phyloP scores from a whole-genome alignment of 2,329 filamentous ascomycete genomes.

The Helotiales sp. region DNA sequence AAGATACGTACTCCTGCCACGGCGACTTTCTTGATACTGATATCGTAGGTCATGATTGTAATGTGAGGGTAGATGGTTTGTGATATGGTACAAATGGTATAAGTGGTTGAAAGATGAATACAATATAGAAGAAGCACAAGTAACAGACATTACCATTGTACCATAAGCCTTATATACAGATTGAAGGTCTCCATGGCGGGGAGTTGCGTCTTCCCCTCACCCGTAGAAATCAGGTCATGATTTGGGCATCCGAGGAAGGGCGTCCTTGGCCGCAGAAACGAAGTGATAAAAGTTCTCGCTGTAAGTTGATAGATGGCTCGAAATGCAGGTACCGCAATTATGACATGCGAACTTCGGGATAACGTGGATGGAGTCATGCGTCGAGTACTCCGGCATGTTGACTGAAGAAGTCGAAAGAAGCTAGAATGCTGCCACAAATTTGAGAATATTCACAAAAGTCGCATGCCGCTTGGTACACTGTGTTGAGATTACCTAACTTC shows the following conservation, averaged over 20 bases:
- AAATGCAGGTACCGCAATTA: neutral
- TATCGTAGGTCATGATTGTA: conserved; percentile 22
- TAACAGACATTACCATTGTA: neutral
- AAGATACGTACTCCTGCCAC: conserved; percentile 25
- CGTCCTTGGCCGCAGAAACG: neutral
- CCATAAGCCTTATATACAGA: conserved; percentile 5
- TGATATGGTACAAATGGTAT: neutral
- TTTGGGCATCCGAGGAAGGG: conserved; percentile 7
- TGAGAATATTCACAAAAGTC: neutral
- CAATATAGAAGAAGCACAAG: neutral
- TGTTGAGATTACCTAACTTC: neutral
- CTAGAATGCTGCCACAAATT: too few relatives aligned
- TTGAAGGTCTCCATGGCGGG: conserved; percentile 2
- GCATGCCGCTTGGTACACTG: neutral
- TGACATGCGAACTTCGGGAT: neutral
- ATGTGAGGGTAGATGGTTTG: too few relatives aligned
- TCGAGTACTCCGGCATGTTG: neutral
- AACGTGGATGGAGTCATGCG: neutral
- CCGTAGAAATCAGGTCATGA: conserved; percentile 14
- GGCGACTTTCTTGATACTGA: conserved; percentile 24
- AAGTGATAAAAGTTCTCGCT: neutral
- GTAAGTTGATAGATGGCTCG: neutral
- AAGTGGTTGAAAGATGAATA: neutral
- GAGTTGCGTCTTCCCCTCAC: conserved; percentile 15
- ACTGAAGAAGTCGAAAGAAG: neutral